phyloP scores from a whole-genome alignment of 2,329 filamentous ascomycete species.

The Fusarium liriodendri region DNA sequence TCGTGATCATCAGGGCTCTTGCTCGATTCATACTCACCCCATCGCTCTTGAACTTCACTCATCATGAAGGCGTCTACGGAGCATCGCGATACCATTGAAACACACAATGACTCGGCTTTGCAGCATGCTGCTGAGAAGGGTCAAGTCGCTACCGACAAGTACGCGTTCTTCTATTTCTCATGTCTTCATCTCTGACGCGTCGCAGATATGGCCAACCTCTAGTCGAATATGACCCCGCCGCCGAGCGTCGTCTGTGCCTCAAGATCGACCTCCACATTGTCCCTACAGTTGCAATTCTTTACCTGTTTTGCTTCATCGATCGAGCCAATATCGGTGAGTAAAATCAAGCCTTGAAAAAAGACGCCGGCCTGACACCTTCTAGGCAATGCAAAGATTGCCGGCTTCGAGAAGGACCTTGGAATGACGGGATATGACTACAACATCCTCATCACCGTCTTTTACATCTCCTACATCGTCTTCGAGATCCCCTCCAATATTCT shows the following conservation, averaged over 20 bases:
- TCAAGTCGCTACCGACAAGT: conserved; percentile 6
- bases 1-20: neutral
- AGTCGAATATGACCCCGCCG: conserved; percentile 26
- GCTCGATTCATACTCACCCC: neutral
- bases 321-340: conserved; percentile 49
- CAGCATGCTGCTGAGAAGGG: conserved; percentile 6
- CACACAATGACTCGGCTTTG: neutral
- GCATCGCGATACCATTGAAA: neutral
- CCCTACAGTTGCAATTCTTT: conserved; percentile 69
- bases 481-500: conserved; percentile 71
- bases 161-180: neutral
- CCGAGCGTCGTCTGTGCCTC: conserved; percentile 52
- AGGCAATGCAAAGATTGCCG: conserved; percentile 35
- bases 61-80: neutral
- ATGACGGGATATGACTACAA: conserved; percentile 70
- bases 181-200: neutral
- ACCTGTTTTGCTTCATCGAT: conserved; percentile 75
- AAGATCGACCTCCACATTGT: conserved; percentile 71
- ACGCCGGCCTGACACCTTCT: neutral
- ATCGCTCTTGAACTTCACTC: neutral
- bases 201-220: conserved; percentile 10
- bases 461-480: conserved; percentile 73
- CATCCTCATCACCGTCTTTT: conserved; percentile 69
- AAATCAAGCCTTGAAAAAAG: neutral
- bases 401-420: conserved; percentile 30